These are phyloP conservation scores for Pythium aquatile DNA, from an alignment of 352 stramenopile species.

Conservation along the genomic window DNA sequence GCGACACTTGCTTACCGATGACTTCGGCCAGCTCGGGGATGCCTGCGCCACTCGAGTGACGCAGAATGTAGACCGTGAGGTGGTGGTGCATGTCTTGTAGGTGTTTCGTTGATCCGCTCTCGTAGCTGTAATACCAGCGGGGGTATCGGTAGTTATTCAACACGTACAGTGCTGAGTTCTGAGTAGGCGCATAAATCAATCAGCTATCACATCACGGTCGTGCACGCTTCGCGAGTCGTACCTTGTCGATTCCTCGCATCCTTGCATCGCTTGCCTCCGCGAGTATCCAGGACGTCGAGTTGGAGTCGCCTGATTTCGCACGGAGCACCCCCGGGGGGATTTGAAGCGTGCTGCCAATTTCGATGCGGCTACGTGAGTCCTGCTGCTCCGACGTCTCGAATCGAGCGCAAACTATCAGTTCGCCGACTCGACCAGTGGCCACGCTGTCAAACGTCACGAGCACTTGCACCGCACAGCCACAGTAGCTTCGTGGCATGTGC, in stretches of 20 bases:
- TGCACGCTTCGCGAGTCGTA: conserved; percentile 8
- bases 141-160: conserved; percentile 54
- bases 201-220: not conserved
- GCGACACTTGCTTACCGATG: conserved; percentile 35
- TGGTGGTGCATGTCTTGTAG: conserved; percentile 48
- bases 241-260: conserved; percentile 28
- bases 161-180: conserved; percentile 42
- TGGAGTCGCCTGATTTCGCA: conserved; percentile 1
- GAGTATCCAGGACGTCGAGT: conserved; percentile 36
- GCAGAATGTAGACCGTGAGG: conserved; percentile 37
- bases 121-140: conserved; percentile 57
- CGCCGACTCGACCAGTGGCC: not conserved
- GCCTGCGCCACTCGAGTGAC: conserved; percentile 7
- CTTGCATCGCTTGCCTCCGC: conserved; percentile 36
- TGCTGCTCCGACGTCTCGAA: conserved; percentile 18
- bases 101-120: conserved; percentile 41
- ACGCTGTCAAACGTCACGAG: conserved; percentile 17
- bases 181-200: not conserved
- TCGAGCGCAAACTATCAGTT: conserved; percentile 14
- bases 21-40: conserved; percentile 23
- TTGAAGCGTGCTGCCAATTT: not conserved
- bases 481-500: conserved; percentile 32
- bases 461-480: conserved; percentile 30
- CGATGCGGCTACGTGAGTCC: not conserved
- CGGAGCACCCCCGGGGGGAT: conserved; percentile 9